phyloP scores from a whole-genome alignment of 2,329 filamentous ascomycete genomes.

The Talaromyces funiculosus region DNA sequence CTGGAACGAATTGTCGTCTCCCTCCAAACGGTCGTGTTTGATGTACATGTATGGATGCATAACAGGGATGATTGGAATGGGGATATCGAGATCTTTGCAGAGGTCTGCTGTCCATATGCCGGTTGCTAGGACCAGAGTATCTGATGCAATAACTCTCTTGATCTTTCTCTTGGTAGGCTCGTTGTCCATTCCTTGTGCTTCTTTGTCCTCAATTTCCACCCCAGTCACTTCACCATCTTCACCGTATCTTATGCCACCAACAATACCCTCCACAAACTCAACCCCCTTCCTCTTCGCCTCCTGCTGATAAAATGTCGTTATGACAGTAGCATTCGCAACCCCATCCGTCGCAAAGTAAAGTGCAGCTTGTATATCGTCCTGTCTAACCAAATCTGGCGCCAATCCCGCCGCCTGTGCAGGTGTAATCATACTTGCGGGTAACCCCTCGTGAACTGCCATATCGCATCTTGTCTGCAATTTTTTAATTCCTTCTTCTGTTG shows the following conservation, averaged over 20 bases:
- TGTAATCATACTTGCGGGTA: conserved; percentile 23
- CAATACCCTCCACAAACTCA: conserved; percentile 19
- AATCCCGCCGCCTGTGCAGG: conserved; percentile 19
- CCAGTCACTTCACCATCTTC: conserved; percentile 17
- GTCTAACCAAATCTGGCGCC: conserved; percentile 25
- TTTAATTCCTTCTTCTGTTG: conserved; percentile 19
- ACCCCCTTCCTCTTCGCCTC: conserved; percentile 20
- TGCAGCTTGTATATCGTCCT: conserved; percentile 17
- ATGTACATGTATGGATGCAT: conserved; percentile 34
- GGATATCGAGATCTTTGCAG: conserved; percentile 19
- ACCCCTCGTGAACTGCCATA: conserved; percentile 9
- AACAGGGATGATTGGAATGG: conserved; percentile 30
- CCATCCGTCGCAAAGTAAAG: conserved; percentile 26
- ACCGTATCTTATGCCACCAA: not conserved
- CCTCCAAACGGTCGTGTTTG: conserved; percentile 12
- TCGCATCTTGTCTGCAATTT: not conserved
- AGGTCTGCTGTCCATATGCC: conserved; percentile 27
- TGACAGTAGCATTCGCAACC: conserved; percentile 21
- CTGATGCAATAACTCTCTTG: not conserved
- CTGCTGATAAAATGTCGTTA: conserved; percentile 23
- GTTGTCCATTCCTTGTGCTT: not conserved
- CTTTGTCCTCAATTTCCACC: conserved; percentile 17
- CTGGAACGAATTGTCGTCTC: not conserved
- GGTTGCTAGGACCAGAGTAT: conserved; percentile 20
- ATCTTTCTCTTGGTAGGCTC: not conserved